Conservation (phyloP, 768 basidiomycete species). For the Calocybe cyanea region DNA sequence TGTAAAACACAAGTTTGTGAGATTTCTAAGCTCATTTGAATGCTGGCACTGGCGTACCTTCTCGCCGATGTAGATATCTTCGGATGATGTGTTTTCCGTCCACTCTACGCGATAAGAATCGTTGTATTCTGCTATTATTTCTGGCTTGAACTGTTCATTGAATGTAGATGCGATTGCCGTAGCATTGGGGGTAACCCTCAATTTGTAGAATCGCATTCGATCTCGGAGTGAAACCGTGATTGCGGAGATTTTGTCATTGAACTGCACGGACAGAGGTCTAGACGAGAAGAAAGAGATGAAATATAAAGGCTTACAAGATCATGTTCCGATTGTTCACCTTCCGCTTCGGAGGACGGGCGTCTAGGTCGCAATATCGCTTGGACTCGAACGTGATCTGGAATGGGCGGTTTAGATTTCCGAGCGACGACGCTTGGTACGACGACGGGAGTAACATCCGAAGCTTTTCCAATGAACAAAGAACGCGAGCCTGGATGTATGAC, state of each 20-base stretch:
- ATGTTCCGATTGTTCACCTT: slow-evolving; percentile 21
- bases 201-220: slow-evolving; percentile 83
- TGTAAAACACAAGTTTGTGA: slow-evolving; percentile 21
- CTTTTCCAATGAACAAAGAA: slow-evolving; percentile 67
- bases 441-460: slow-evolving; percentile 72
- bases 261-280: slow-evolving; percentile 37
- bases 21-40: neutral
- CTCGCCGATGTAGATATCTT: slow-evolving; percentile 67
- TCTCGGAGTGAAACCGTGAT: slow-evolving; percentile 73
- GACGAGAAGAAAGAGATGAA: neutral
- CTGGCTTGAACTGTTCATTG: slow-evolving; percentile 81
- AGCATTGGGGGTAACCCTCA: slow-evolving; percentile 69
- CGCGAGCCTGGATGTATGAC: slow-evolving; percentile 81
- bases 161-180: slow-evolving; percentile 69
- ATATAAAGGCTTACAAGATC: slow-evolving; percentile 46
- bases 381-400: slow-evolving; percentile 40
- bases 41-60: slow-evolving; percentile 38
- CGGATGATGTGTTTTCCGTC: slow-evolving; percentile 52
- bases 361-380: slow-evolving; percentile 56
- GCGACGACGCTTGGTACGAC: slow-evolving; percentile 71
- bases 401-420: slow-evolving; percentile 47
- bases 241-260: slow-evolving; percentile 71
- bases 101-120: slow-evolving; percentile 84
- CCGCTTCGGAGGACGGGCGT: slow-evolving; percentile 21
- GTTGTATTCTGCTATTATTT: slow-evolving; percentile 80